Evolutionary conservation across 805 yeast species (phyloP), one percentile per base, ranked within the genome.

Genomic region (Ascoidea rubescens): DNA sequence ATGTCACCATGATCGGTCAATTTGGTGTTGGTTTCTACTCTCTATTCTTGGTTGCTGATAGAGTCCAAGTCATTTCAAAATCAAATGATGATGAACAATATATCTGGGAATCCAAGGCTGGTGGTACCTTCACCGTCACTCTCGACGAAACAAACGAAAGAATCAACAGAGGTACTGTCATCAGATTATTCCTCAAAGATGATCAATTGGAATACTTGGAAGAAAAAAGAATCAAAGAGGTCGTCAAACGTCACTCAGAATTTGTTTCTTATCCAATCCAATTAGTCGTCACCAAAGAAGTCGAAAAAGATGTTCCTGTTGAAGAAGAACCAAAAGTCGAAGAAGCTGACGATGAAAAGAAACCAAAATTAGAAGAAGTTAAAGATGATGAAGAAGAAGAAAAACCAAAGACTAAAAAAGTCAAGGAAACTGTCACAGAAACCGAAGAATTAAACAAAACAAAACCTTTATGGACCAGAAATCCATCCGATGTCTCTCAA

Each of bases 11-110:
- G 99, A 93, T 93, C 76, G 99, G 99, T 81, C 99, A 93, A 78
- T 93, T 93, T 78, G 99, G 99, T 89, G 99, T 93, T 64, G 99
- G 99, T 83, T 93, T 93, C 91, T 93, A 93, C 84, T 93, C 99
- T 52, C 79, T 91, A 62, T 93, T 93, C 87, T 81, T 93, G 77
- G 99, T 93, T 69, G 98, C 99, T 64, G 99, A 93, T 77, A 87
- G 81, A 64, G 99, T 93, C 59, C 96, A 93, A 77, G 99, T 93
- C 64, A 87, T 93, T 70, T 87, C 99, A 56, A 93, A 93, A 80
- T 84, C 89, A 81, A 93, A 93, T 69, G 99, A 93, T 66, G 99
- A 93, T 70, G 98, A 93, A 71, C 99, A 93, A 78, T 93, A 93
- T 83, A 77, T 93, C 65, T 93, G 99, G 99, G 99, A 93, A 78